Conservation (phyloP, 768 basidiomycete genomes). For the Boletales sp. region DNA sequence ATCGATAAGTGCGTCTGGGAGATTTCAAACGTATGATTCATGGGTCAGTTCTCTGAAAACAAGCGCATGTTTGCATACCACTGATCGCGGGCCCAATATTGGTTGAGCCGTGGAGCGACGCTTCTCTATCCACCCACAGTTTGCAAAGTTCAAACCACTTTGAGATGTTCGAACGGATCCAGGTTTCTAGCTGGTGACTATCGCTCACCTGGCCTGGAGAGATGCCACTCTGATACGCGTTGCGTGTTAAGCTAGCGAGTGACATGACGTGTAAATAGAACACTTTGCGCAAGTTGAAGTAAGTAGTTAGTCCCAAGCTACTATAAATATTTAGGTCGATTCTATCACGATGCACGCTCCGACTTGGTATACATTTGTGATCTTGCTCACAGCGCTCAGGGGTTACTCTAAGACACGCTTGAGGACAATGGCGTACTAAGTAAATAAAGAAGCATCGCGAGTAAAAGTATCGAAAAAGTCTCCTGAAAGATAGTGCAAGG, state of each 20-base stretch:
- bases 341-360: neutral
- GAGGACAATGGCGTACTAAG: neutral
- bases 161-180: constrained; percentile 2
- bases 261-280: constrained; percentile 47
- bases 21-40: neutral
- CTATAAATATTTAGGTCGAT: neutral
- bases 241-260: constrained; percentile 63
- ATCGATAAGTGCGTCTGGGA: constrained; percentile 62
- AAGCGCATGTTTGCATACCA: constrained; percentile 37
- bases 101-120: constrained; percentile 31
- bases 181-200: neutral
- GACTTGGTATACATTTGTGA: no score
- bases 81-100: constrained; percentile 55
- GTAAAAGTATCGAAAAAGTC: constrained; percentile 1
- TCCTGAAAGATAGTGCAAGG: neutral
- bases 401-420: neutral
- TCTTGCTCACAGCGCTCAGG: no score
- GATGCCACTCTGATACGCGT: constrained; percentile 70
- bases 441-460: neutral
- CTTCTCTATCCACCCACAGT: constrained; percentile 53
- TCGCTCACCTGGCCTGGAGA: constrained; percentile 56
- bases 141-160: constrained; percentile 71
- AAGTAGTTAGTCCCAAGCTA: no score
- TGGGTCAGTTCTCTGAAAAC: constrained; percentile 1
- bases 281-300: neutral